These are phyloP conservation scores for Naganishia albida DNA, from an alignment of 1,284 basidiomycete species.

Conservation along the genomic window DNA sequence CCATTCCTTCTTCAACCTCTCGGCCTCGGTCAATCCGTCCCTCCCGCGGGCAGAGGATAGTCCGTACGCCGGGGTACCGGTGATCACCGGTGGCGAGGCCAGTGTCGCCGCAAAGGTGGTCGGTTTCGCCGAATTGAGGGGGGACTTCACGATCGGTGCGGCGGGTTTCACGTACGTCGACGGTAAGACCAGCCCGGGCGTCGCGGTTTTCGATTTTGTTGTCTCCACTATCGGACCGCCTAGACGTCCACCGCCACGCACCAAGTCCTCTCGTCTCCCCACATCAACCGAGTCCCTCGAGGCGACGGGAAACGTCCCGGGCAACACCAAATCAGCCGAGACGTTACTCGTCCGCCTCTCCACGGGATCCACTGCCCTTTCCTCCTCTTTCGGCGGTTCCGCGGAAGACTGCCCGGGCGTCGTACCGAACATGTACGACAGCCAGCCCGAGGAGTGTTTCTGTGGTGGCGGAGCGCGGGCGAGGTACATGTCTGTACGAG, in stretches of 20 bases:
- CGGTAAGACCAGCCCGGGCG: slow-evolving; percentile 11
- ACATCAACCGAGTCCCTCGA: neutral
- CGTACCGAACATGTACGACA: slow-evolving; percentile 15
- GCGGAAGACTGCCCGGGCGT: neutral
- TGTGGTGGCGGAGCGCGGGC: slow-evolving; percentile 18
- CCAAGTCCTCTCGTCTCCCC: neutral
- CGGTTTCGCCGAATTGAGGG: slow-evolving; percentile 1
- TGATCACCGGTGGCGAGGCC: slow-evolving; percentile 24
- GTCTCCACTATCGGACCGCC: neutral
- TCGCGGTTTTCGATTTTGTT: neutral
- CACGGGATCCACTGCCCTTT: neutral
- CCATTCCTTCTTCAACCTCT: slow-evolving; percentile 17
- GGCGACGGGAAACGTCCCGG: slow-evolving; percentile 12
- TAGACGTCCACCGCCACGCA: neutral
- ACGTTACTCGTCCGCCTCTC: slow-evolving; percentile 5
- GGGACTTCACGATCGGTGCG: neutral
- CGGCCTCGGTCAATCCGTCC: slow-evolving; percentile 14
- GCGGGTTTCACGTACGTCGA: slow-evolving; percentile 14
- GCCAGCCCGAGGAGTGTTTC: slow-evolving; percentile 15
- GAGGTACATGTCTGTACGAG: slow-evolving; percentile 10
- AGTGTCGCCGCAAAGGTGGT: slow-evolving; percentile 13
- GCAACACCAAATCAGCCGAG: neutral
- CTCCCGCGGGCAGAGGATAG: slow-evolving; percentile 11
- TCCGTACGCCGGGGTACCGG: slow-evolving; percentile 23
- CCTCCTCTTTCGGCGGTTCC: neutral